Evolutionary conservation across 78 protist genomes (phyloP), one percentile per base, ranked within the genome.

Genomic region (slime mould (Dictyostelium discoideum)): DNA sequence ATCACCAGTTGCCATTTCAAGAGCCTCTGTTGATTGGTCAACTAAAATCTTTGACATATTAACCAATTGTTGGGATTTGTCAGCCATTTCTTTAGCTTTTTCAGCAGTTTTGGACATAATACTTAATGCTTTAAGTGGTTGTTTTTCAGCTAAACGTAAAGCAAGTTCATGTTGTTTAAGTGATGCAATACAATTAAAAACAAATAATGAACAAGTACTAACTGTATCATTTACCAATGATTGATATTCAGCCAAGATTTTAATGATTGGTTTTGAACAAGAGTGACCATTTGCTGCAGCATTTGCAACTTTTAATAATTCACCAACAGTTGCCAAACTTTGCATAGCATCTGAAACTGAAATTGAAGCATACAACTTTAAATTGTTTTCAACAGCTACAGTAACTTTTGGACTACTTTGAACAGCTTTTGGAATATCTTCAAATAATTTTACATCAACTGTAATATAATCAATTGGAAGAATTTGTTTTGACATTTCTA

Each of bases 391-490:
- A 5, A 81, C 42, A 9, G 29, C 63, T 10, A 46, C 18, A 1
- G 26, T 20, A 48, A 81, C 29, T 7, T 24, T 24, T 22, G 42
- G 22, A 26, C 29, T 81, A 37, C 29, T 9, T 13, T 42, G 26
- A 11, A 81, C 63, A 13, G 50, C 72, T 48, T 42, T 81, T 48
- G 72, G 72, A 48, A 81, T 81, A 81, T 81, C 85, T 7, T 81
- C 85, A 69, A 69, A 81, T 16, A 10, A 10, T 81, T 48, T 29
- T 6, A 72, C 37, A 26, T 2, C 3, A 11, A 13, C 22, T 72
- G 79, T 24, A 29, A 72, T 29, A 72, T 72, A 72, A 13, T 26
- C 22, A 32, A 72, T 13, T 72, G 44, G 79, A 26, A 29, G 14
- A 10, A 29, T 8, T 72, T 72, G 13, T 29, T 26, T n/a, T 8